Conservation (phyloP, 2,329 filamentous ascomycete genomes). For the Claviceps paspali region DNA sequence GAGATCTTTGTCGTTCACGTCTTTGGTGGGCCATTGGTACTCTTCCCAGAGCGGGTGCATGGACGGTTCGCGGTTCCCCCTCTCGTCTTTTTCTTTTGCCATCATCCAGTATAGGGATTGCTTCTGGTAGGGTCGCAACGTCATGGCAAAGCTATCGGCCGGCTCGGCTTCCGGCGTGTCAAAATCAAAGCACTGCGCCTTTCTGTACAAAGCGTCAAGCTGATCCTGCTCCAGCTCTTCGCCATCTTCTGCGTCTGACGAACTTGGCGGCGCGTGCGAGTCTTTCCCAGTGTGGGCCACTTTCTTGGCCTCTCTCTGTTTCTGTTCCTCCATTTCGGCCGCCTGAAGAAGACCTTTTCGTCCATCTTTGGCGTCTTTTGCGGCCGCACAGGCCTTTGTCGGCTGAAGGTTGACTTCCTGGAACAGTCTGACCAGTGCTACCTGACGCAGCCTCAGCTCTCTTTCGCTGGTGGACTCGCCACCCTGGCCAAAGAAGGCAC, state of each 20-base stretch:
- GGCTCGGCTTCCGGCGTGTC: constrained; percentile 77
- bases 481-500: constrained; percentile 65
- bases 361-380: constrained; percentile 54
- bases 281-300: constrained; percentile 14
- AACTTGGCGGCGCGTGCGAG: constrained; percentile 33
- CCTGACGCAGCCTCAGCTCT: constrained; percentile 66
- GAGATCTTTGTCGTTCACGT: constrained; percentile 68
- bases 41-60: constrained; percentile 99
- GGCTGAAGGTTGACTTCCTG: constrained; percentile 77
- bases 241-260: constrained; percentile 65
- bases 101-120: constrained; percentile 97
- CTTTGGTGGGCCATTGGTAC: constrained; percentile 76
- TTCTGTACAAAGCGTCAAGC: constrained; percentile 83
- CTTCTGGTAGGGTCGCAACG: constrained; percentile 82
- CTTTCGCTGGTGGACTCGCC: constrained; percentile 81
- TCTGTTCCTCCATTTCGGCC: constrained; percentile 76
- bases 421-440: constrained; percentile 76
- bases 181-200: constrained; percentile 95
- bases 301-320: constrained; percentile 38
- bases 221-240: constrained; percentile 91
- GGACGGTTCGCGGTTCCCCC: constrained; percentile 54
- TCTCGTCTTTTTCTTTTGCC: constrained; percentile 72
- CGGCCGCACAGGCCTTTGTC: constrained; percentile 56
- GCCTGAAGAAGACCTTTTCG: constrained; percentile 73
- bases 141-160: constrained; percentile 64